Percentiles rank a stretch among this genome's conserved stretches.
These are phyloP conservation scores for Sambucus nigra DNA, from an alignment of 129 eudicot species.

Conservation along the genomic window DNA sequence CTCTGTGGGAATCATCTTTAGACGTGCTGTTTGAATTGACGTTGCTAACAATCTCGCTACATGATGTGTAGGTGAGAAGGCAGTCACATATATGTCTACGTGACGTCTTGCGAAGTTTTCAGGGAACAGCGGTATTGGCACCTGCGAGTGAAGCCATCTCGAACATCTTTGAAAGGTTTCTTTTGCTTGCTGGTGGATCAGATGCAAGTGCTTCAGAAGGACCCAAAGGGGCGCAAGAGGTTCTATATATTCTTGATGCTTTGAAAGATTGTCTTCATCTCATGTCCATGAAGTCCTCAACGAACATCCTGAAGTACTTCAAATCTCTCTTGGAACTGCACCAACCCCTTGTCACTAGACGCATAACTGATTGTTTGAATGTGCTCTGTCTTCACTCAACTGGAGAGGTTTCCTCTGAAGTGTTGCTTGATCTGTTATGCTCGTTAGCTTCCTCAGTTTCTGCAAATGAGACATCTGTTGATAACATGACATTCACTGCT, in stretches of 20 bases:
- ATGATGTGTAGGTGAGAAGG: constrained; percentile 51
- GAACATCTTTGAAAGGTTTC: constrained; percentile 58
- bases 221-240: constrained; percentile 74
- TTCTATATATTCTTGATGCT: constrained; percentile 66
- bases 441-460: constrained; percentile 50
- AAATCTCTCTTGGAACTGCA: constrained; percentile 60
- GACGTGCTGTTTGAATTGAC: too few species aligned
- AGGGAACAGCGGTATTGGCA: constrained; percentile 32
- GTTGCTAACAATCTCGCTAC: too few species aligned
- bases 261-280: constrained; percentile 65
- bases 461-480: constrained; percentile 71
- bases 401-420: constrained; percentile 62
- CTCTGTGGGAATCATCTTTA: too few species aligned
- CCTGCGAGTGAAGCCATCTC: constrained; percentile 88
- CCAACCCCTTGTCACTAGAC: constrained; percentile 60
- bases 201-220: constrained; percentile 45
- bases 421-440: constrained; percentile 62
- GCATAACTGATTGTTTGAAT: constrained; percentile 65
- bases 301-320: constrained; percentile 58
- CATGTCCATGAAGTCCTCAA: constrained; percentile 57
- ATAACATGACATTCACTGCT: constrained; percentile 77
- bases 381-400: constrained; percentile 50
- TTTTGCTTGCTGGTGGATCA: constrained; percentile 84
- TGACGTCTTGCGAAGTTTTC: constrained; percentile 55
- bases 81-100: constrained; percentile 59